These are phyloP conservation scores for Dactylellina haptotyla DNA, from an alignment of 2,329 filamentous ascomycete genomes.

Conservation along the genomic window DNA sequence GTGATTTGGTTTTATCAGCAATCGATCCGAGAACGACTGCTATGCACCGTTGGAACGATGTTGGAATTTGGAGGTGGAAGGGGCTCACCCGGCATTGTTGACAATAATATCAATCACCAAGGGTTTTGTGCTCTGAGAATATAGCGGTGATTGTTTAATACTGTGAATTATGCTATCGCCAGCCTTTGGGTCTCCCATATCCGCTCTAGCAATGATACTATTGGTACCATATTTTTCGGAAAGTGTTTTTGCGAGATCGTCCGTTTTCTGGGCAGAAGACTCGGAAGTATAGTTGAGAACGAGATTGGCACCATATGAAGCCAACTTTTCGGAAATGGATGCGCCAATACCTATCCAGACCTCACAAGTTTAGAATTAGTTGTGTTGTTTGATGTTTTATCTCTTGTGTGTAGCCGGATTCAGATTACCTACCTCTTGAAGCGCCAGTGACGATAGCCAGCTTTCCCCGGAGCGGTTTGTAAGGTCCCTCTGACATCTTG, in stretches of 20 bases:
- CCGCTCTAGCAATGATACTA: conserved; percentile 74
- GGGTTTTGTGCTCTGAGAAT: conserved; percentile 60
- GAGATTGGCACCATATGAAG: conserved; percentile 75
- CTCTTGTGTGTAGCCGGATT: background rate
- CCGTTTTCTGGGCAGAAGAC: conserved; percentile 67
- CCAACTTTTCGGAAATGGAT: conserved; percentile 75
- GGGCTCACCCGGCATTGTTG: conserved; percentile 80
- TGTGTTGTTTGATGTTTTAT: conserved; percentile 31
- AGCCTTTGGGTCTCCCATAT: conserved; percentile 66
- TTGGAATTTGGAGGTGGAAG: background rate
- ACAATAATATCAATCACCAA: conserved; percentile 82
- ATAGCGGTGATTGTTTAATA: conserved; percentile 66
- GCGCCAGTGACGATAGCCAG: conserved; percentile 82
- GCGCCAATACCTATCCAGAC: conserved; percentile 74
- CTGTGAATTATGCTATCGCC: conserved; percentile 27
- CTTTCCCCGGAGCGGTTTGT: conserved; percentile 72
- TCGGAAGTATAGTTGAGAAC: conserved; percentile 77
- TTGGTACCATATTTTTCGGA: conserved; percentile 69
- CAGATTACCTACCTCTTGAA: conserved; percentile 71
- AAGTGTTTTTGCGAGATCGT: conserved; percentile 69
- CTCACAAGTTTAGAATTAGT: conserved; percentile 1
- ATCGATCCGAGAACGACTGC: background rate
- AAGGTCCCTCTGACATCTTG: conserved; percentile 10
- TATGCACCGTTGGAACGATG: background rate
- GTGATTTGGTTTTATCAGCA: background rate